phyloP scores from a whole-genome alignment of 208 protist species.

The Angomonas deanei region DNA sequence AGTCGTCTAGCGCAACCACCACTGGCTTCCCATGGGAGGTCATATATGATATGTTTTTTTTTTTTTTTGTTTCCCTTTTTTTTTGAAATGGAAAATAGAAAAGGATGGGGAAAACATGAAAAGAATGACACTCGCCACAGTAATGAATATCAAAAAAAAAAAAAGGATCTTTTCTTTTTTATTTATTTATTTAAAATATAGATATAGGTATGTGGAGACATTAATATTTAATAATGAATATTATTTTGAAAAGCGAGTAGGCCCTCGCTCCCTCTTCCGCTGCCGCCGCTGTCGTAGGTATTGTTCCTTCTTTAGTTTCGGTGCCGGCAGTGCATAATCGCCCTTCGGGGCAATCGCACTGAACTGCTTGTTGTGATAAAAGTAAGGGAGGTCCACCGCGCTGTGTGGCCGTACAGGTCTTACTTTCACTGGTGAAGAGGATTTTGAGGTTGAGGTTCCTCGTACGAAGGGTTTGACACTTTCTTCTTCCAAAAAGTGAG shows the following conservation, averaged over 20 bases:
- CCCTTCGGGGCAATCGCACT: slow-evolving; percentile 68
- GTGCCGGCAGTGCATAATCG: slow-evolving; percentile 58
- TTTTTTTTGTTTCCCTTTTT: not conserved
- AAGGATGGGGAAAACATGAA: not conserved
- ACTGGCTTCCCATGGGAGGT: no score
- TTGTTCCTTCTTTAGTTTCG: slow-evolving; percentile 26
- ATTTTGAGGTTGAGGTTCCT: not conserved
- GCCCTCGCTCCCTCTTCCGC: not conserved
- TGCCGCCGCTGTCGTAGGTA: slow-evolving; percentile 17
- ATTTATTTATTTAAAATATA: not conserved
- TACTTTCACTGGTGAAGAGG: slow-evolving; percentile 10
- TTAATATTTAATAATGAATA: slow-evolving; percentile 1
- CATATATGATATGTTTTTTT: not conserved
- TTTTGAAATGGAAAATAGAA: not conserved
- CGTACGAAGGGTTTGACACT: slow-evolving; percentile 32
- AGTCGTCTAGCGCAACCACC: slow-evolving; percentile 18
- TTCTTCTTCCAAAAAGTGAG: slow-evolving; percentile 43
- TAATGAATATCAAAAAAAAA: no score
- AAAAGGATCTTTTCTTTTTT: not conserved
- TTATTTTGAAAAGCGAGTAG: not conserved
- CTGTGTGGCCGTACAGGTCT: slow-evolving; percentile 25
- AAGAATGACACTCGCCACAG: no score
- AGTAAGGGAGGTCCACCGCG: slow-evolving; percentile 68
- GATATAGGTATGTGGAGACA: not conserved
- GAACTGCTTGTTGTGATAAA: slow-evolving; percentile 33